Evolutionary conservation across 768 basidiomycete genomes (phyloP), one percentile per base, ranked within the genome.

Genomic region (Galerina sulciceps): DNA sequence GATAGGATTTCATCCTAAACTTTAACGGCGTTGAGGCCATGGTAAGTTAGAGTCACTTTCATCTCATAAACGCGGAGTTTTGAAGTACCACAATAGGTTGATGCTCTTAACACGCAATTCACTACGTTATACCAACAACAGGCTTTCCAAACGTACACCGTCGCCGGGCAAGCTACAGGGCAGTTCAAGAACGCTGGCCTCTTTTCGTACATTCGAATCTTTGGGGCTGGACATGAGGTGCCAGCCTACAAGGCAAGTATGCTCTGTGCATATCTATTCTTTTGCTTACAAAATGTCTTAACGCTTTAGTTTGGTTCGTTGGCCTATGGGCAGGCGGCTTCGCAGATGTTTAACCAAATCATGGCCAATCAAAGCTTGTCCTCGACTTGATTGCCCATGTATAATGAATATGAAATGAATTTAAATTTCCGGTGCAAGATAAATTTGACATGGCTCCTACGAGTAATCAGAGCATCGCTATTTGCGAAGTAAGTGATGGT

Each of bases 101-200:
- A 79, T 58, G 72, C 71, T 35, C 75, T 86, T 5, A 69, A 79
- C 56, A 85, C 82, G 6, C 66, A 75, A 59, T 82, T 81, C 68
- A 78, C 76, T 10, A 17, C 76, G 0, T 18, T 71, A 22, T 85
- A 76, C 65, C 71, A 78, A 44, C 52, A 71, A 44, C 80, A 83
- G 63, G n/a, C 65, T 0, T 85, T 84, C 67, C 62, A 76, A 13
- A 75, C 75, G 45, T 86, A 76, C 69, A 84, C 74, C 0, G 85
- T 87, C n/a, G 66, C 73, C 1, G 85, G 85, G 0, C 74, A 80
- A 55, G 55, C 68, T 3, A 73, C 85, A 6, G 86, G 85, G 2
- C 68, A 81, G 37, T 85, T 73, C 73, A 87, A 87, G 74, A 85
- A 84, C 56, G 84, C 85, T 4, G 85, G 85, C 10, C 82, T 75